phyloP scores from a whole-genome alignment of 768 basidiomycete species.

The Boletus rubescentipes region DNA sequence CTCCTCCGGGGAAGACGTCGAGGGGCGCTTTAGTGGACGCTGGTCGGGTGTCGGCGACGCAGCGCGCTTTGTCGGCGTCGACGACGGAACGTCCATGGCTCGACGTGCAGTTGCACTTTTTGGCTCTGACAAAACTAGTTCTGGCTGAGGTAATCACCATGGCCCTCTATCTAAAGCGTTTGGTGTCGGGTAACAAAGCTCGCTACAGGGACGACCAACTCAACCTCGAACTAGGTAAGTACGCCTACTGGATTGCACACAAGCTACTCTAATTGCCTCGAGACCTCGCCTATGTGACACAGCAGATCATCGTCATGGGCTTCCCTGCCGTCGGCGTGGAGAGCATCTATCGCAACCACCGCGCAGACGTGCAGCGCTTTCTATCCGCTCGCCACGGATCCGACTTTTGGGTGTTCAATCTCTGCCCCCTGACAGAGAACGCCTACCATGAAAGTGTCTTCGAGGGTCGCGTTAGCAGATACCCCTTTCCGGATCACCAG shows the following conservation, averaged over 20 bases:
- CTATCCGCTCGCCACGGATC: slow-evolving; percentile 69
- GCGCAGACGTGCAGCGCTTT: slow-evolving; percentile 74
- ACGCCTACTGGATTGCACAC: slow-evolving; percentile 21
- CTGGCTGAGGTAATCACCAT: slow-evolving; percentile 38
- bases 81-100: slow-evolving; percentile 16
- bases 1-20: slow-evolving; percentile 71
- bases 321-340: slow-evolving; percentile 82
- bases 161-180: slow-evolving; percentile 63
- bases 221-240: slow-evolving; percentile 75
- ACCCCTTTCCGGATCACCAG: slow-evolving; percentile 92
- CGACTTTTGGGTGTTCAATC: slow-evolving; percentile 88
- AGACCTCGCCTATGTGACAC: slow-evolving; percentile 71
- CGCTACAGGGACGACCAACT: slow-evolving; percentile 69
- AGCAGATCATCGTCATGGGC: slow-evolving; percentile 76
- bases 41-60: slow-evolving; percentile 54
- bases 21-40: slow-evolving; percentile 54
- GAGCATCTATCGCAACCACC: slow-evolving; percentile 74
- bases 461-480: slow-evolving; percentile 72
- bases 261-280: neutral
- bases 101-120: neutral
- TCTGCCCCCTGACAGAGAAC: slow-evolving; percentile 81
- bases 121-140: neutral
- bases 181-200: slow-evolving; percentile 83
- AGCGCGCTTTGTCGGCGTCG: slow-evolving; percentile 46
- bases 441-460: slow-evolving; percentile 71